phyloP scores from a whole-genome alignment of 73 alveolate genomes.

The Paraurostyla sp. region DNA sequence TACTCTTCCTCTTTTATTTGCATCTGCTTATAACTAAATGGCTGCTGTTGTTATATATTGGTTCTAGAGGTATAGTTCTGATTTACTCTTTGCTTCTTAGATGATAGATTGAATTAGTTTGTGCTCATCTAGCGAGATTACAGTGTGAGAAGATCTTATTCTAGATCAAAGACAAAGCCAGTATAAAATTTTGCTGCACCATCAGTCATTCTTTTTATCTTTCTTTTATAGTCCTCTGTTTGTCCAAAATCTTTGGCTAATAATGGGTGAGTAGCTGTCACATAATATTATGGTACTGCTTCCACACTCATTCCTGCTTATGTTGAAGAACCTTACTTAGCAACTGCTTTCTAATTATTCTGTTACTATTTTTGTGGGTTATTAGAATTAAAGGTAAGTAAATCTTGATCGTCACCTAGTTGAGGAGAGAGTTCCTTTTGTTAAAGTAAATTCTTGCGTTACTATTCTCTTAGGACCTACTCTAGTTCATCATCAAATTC shows the following conservation, averaged over 20 bases:
- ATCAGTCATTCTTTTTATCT: constrained; percentile 59
- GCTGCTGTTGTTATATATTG: background rate
- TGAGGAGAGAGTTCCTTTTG: background rate
- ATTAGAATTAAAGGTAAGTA: background rate
- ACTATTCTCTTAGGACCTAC: constrained; percentile 3
- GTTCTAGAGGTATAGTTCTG: background rate
- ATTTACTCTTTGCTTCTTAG: background rate
- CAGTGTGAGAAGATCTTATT: constrained; percentile 46
- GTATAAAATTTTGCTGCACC: constrained; percentile 65
- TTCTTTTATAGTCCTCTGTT: constrained; percentile 69
- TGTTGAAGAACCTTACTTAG: too few relatives aligned
- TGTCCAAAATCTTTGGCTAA: constrained; percentile 56
- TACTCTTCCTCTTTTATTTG: constrained; percentile 18
- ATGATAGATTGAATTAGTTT: background rate
- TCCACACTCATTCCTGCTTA: constrained; percentile 28
- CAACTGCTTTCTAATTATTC: too few relatives aligned
- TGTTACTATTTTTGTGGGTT: background rate
- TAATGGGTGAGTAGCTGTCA: constrained; percentile 49
- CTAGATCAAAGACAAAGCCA: constrained; percentile 64
- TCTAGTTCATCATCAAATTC: constrained; percentile 61
- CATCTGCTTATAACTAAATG: background rate
- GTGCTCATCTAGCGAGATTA: background rate
- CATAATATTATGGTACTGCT: constrained; percentile 49
- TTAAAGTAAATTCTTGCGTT: background rate
- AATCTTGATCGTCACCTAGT: background rate